Evolutionary conservation across 2,329 filamentous ascomycete species (phyloP).

Genomic region (Fusarium torulosum): DNA sequence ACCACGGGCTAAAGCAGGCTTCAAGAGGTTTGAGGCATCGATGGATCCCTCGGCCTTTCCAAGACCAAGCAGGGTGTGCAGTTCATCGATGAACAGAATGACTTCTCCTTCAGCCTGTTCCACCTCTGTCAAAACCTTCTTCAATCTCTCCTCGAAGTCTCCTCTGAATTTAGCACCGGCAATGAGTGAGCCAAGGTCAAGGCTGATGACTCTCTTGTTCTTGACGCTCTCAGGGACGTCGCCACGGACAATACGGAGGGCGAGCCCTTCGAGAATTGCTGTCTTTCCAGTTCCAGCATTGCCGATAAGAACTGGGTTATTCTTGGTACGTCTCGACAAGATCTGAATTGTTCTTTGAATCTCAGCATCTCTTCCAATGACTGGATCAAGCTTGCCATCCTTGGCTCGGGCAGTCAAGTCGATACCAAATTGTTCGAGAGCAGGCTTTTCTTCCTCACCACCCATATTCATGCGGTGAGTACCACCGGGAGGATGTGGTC

Average conservation of each 20-base stretch:
- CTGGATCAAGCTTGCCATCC: slow-evolving; percentile 92
- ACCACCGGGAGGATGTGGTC: slow-evolving; percentile 88
- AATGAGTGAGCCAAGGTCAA: slow-evolving; percentile 93
- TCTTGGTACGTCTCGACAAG: slow-evolving; percentile 91
- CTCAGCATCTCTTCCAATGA: slow-evolving; percentile 91
- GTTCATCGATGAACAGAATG: slow-evolving; percentile 94
- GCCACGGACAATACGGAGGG: slow-evolving; percentile 88
- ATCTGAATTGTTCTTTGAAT: slow-evolving; percentile 97
- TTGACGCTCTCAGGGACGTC: slow-evolving; percentile 97
- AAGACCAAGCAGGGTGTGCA: slow-evolving; percentile 90
- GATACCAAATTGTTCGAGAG: slow-evolving; percentile 90
- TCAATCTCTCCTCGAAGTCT: slow-evolving; percentile 95
- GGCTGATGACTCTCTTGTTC: slow-evolving; percentile 87
- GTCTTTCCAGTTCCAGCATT: slow-evolving; percentile 94
- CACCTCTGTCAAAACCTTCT: slow-evolving; percentile 91
- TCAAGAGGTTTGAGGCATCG: slow-evolving; percentile 93
- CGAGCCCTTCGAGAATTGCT: slow-evolving; percentile 89
- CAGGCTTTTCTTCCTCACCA: slow-evolving; percentile 81
- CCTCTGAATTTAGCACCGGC: slow-evolving; percentile 95
- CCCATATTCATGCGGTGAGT: slow-evolving; percentile 95
- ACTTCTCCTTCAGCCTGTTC: slow-evolving; percentile 89
- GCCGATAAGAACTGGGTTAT: slow-evolving; percentile 95
- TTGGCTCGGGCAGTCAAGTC: slow-evolving; percentile 88
- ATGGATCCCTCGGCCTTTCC: slow-evolving; percentile 97
- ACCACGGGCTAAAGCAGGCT: slow-evolving; percentile 91